Base-by-base conservation (phyloP, 2,329 filamentous ascomycete species). In the Fusarium euwallaceae region DNA sequence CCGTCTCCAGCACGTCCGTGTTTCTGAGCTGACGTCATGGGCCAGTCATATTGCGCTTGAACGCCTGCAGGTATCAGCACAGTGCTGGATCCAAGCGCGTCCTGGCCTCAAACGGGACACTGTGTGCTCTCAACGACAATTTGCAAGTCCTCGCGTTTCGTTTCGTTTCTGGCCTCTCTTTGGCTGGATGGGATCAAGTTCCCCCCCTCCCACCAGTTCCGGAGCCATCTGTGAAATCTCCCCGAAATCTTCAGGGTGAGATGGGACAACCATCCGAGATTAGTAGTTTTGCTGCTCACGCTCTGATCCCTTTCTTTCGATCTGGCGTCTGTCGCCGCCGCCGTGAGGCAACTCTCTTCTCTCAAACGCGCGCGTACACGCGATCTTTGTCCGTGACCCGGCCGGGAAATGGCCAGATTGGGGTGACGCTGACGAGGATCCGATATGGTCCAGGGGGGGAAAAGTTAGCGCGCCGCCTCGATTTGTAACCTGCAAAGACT, bases 21-120 rank as follows among this genome's bases (percentile, higher is more conserved):
- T 59, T 72, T 68, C 51, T 36, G 43, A 61, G 56, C 41, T 78
- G 76, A 78, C 77, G 77, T 78, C 77, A 78, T 78, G 59, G 34
- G 22, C 53, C 61, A 63, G 70, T 78, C 77, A 78, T 78, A 72
- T 75, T 77, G 70, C 74, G 70, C 70, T 67, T 62, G 61, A 68
- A 59, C 66, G 34, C 41, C 58, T 64, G 48, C 60, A 63, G 71
- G 72, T 76, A 69, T 69, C 64, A 62, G 55, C 76, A 78, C 77
- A 78, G 77, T 78, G 76, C 34, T 61, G 64, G 48, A 24, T 39
- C 51, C 45, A 64, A 41, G 51, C 53, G 48, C 66, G 60, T 69
- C 68, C 56, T 58, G 36, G 61, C 43, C 55, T 45, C 34, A 24
- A 65, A 37, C 37, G 60, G 34, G 69, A 72, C 75, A 78, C 76